phyloP scores from a whole-genome alignment of 371 early-diverging fungal genomes.

The Rhizopus stolonifer region DNA sequence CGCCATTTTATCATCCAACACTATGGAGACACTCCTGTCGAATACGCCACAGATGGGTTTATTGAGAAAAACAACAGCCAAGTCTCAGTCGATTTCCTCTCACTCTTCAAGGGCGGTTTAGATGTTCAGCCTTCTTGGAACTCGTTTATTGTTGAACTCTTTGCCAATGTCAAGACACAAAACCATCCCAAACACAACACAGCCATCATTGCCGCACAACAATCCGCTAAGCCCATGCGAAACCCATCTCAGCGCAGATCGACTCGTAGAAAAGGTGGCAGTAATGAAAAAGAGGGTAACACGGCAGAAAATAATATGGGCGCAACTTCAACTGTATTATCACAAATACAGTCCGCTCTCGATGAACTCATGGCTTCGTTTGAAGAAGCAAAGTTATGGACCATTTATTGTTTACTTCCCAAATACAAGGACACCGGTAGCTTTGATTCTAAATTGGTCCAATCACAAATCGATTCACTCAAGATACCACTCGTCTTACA shows the following conservation, averaged over 20 bases:
- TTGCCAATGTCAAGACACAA: conserved; percentile 53
- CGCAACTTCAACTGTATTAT: conserved; percentile 27
- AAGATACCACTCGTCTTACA: conserved; percentile 54
- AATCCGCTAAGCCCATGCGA: conserved; percentile 57
- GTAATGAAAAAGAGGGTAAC: conserved; percentile 18
- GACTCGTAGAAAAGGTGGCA: conserved; percentile 21
- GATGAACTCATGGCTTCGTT: conserved; percentile 79
- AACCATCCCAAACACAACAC: conserved; percentile 57
- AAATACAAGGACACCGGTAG: conserved; percentile 55
- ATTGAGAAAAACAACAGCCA: conserved; percentile 70
- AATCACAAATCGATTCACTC: conserved; percentile 55
- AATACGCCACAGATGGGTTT: conserved; percentile 76
- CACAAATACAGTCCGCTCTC: conserved; percentile 73
- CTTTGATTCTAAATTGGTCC: conserved; percentile 61
- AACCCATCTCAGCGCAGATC: conserved; percentile 40
- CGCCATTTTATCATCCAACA: conserved; percentile 78
- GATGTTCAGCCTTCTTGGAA: conserved; percentile 59
- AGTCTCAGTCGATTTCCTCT: conserved; percentile 81
- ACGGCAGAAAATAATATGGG: conserved; percentile 2
- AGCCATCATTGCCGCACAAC: conserved; percentile 55
- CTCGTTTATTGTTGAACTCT: conserved; percentile 39
- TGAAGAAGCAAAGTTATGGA: conserved; percentile 84
- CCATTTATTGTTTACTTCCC: conserved; percentile 77
- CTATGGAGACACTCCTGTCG: conserved; percentile 61
- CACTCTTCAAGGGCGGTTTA: conserved; percentile 68